Evolutionary conservation across 257 asterid species (phyloP), one percentile per base, ranked within the genome.

Genomic region (Ocimum tenuiflorum): DNA sequence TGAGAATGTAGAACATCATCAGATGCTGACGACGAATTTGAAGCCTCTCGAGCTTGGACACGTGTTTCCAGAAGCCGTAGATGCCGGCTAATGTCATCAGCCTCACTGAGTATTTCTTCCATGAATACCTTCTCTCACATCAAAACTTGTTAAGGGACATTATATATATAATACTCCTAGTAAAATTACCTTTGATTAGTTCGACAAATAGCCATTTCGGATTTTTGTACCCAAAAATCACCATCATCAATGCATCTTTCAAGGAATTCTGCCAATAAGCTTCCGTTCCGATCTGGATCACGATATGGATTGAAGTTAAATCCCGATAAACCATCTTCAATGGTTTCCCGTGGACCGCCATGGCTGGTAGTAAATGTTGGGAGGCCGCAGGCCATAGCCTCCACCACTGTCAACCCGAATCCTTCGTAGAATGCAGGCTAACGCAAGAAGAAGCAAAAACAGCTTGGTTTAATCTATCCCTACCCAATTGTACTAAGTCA

Each of bases 351-450:
- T 0, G 99, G 99, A 23, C 99, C 99, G 11, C 99, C 99, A 42
- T 94, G 95, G 77, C 82, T 74, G 17, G 99, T 94, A 33, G 97
- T 96, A 68, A 90, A 82, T 13, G 96, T 80, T 12, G 99, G 97
- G 71, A 94, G 96, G 8, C 96, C 99, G 69, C 95, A 88, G 0
- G 85, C 80, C 99, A 94, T 94, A 27, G 99, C 95, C 80, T 94
- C 99, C 60, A 94, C 92, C 58, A 94, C 97, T 6, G 97, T 94
- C 9, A 94, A 92, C 49, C 99, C 99, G 71, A 94, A 94, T 13
- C 97, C 99, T 82, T 94, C 99, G 48, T 88, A 94, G 67, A 90
- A 73, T 13, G 99, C 99, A 70, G 99, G 99, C 99, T 90, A 58
- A 13, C 66, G 46, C 22, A 52, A 55, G 43, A 67, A 27, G n/a